Conservation (phyloP, 1,139 yeast species). For the Pichia sp. region DNA sequence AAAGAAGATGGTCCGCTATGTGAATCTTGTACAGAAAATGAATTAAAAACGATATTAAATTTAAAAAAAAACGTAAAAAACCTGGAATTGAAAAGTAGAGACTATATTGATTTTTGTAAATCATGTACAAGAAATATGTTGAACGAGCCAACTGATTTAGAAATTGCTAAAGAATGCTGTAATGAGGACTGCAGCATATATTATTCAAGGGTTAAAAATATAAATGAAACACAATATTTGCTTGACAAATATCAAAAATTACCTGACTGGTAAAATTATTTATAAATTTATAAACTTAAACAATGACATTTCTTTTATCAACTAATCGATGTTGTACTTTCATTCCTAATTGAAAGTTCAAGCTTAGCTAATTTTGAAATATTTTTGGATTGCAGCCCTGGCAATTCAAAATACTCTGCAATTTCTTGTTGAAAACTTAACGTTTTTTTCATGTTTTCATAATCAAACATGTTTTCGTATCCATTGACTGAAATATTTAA, state of each 20-base stretch:
- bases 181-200: constrained; percentile 41
- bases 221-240: constrained; percentile 18
- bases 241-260: constrained; percentile 11
- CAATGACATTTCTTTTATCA: not conserved
- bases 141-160: constrained; percentile 7
- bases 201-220: constrained; percentile 32
- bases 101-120: constrained; percentile 20
- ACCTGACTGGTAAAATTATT: constrained; percentile 21
- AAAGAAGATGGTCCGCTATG: constrained; percentile 28
- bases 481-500: constrained; percentile 41
- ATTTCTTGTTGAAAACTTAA: constrained; percentile 25
- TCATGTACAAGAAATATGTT: constrained; percentile 18
- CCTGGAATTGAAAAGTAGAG: constrained; percentile 18
- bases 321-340: constrained; percentile 28
- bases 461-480: constrained; percentile 34
- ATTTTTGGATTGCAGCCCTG: not conserved
- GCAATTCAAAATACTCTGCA: constrained; percentile 18
- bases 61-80: constrained; percentile 26
- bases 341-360: constrained; percentile 30
- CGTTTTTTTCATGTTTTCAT: constrained; percentile 33
- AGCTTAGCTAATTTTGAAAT: constrained; percentile 23
- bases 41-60: constrained; percentile 28
- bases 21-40: constrained; percentile 31
- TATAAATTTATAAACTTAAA: not conserved
- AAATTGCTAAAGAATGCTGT: constrained; percentile 26